These are phyloP conservation scores for Alternaria gansuensis DNA, from an alignment of 2,329 filamentous ascomycete species.

Conservation along the genomic window DNA sequence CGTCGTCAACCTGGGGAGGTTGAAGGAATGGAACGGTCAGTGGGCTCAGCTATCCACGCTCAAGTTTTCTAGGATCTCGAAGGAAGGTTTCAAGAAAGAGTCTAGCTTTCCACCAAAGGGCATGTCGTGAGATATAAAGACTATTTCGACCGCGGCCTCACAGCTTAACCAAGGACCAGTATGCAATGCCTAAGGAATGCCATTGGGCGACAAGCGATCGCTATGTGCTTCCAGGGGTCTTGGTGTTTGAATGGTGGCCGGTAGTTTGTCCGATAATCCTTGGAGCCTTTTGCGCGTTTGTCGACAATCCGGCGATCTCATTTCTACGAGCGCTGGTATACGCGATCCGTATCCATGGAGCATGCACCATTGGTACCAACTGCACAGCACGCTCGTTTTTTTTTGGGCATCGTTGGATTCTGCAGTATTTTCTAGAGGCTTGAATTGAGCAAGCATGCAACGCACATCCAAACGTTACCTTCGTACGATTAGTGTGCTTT, in stretches of 20 bases:
- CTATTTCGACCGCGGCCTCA: background rate
- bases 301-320: background rate
- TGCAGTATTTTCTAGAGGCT: background rate
- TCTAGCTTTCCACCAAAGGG: constrained; percentile 78
- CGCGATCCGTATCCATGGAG: background rate
- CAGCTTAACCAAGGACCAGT: background rate
- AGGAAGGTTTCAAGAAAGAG: constrained; percentile 69
- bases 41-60: constrained; percentile 83
- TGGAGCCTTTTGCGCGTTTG: background rate
- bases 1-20: constrained; percentile 68
- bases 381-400: background rate
- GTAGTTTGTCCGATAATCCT: background rate
- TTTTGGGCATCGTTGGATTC: background rate
- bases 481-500: background rate
- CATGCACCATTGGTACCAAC: background rate
- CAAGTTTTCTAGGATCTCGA: constrained; percentile 78
- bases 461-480: constrained; percentile 6
- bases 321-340: background rate
- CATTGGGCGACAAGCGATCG: background rate
- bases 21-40: constrained; percentile 80
- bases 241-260: background rate
- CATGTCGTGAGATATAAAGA: constrained; percentile 41
- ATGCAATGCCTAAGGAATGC: background rate
- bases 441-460: background rate
- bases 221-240: background rate